Evolutionary conservation across 352 stramenopile genomes (phyloP).

Genomic region (Phytopythium cucurbitacearum): DNA sequence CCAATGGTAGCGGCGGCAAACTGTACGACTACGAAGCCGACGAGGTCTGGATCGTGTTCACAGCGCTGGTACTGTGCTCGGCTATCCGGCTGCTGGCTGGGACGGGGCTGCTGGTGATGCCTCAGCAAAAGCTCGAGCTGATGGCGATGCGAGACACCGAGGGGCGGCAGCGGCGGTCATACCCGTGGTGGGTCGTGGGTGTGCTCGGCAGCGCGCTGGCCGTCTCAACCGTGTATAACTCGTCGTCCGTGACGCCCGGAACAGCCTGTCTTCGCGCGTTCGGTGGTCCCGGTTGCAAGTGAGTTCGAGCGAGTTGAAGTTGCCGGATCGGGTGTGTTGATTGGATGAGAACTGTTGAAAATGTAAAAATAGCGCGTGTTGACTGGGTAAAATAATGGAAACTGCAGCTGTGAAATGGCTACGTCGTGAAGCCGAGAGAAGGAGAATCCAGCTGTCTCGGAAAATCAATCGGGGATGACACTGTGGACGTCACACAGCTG

Average conservation of each 20-base stretch:
- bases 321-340: no score
- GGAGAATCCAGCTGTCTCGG: no score
- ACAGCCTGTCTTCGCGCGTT: conserved; percentile 26
- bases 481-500: no score
- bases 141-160: no score
- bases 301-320: not conserved
- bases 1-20: not conserved
- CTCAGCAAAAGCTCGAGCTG: conserved; percentile 14
- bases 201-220: conserved; percentile 21
- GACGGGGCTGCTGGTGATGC: conserved; percentile 17
- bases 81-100: conserved; percentile 20
- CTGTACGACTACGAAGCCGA: conserved; percentile 13
- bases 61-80: conserved; percentile 21
- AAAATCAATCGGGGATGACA: no score
- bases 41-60: conserved; percentile 22
- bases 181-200: conserved; percentile 32
- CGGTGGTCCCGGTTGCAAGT: conserved; percentile 24
- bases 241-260: conserved; percentile 19
- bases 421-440: no score
- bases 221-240: conserved; percentile 34
- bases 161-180: conserved; percentile 7
- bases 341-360: no score
- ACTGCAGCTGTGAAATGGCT: no score
- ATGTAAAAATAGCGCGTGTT: no score
- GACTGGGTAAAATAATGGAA: no score